Evolutionary conservation across 2,329 filamentous ascomycete genomes (phyloP).

Genomic region (Raffaelea ambrosiae): DNA sequence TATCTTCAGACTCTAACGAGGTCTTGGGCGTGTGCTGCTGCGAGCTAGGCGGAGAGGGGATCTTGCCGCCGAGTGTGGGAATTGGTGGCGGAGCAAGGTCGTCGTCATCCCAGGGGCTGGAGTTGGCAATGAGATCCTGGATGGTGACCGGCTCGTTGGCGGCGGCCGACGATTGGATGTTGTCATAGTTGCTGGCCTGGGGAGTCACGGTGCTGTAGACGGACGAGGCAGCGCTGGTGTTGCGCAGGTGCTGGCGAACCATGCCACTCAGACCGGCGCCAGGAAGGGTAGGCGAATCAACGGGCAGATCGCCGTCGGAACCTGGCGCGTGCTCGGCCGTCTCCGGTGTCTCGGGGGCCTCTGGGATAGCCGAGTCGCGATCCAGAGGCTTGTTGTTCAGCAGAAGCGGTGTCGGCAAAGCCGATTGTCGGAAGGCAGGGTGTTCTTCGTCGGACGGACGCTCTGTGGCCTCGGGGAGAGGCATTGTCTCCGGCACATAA

Average conservation of each 20-base stretch:
- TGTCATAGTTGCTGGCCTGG: background rate
- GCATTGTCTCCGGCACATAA: conserved; percentile 4
- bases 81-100: conserved; percentile 1
- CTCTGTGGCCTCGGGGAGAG: conserved; percentile 30
- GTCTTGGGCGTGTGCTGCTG: conserved; percentile 2
- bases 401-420: conserved; percentile 34
- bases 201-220: conserved; percentile 44
- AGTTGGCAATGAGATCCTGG: conserved; percentile 23
- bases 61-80: background rate
- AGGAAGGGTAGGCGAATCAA: conserved; percentile 74
- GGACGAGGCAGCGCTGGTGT: conserved; percentile 73
- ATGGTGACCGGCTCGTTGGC: conserved; percentile 11
- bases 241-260: conserved; percentile 76
- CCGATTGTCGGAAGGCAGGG: conserved; percentile 41
- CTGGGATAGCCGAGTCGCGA: conserved; percentile 11
- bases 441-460: conserved; percentile 46
- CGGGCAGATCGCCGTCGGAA: conserved; percentile 19
- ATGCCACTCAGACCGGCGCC: conserved; percentile 66
- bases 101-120: conserved; percentile 36
- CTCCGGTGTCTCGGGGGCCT: conserved; percentile 12
- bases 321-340: background rate
- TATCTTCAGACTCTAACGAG: background rate
- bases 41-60: background rate
- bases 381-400: conserved; percentile 14
- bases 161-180: background rate